phyloP scores from a whole-genome alignment of 148 eudicot species.

The Chenopodium berlandieri region DNA sequence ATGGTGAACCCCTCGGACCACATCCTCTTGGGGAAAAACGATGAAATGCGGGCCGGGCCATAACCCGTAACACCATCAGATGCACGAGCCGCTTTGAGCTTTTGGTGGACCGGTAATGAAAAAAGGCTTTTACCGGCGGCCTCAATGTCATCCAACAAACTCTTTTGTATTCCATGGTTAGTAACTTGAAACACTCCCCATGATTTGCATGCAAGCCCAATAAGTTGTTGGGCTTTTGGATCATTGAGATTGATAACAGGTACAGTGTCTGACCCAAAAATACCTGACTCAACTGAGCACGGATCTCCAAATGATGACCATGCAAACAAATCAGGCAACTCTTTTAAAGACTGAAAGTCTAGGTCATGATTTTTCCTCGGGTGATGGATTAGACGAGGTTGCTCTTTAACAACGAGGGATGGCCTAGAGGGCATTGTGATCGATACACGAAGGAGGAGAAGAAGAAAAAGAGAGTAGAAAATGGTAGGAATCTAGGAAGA shows the following conservation, averaged over 20 bases:
- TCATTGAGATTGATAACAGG: slow-evolving; percentile 54
- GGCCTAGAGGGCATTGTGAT: slow-evolving; percentile 45
- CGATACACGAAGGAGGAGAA: too few relatives aligned
- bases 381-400: not conserved
- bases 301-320: slow-evolving; percentile 37
- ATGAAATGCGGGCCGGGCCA: slow-evolving; percentile 65
- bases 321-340: slow-evolving; percentile 68
- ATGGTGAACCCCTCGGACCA: slow-evolving; percentile 97
- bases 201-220: slow-evolving; percentile 69
- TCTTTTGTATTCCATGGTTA: slow-evolving; percentile 48
- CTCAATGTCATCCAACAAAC: slow-evolving; percentile 46
- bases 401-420: not conserved
- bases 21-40: slow-evolving; percentile 67
- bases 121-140: slow-evolving; percentile 40
- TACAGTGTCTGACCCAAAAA: slow-evolving; percentile 14
- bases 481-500: not conserved
- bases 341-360: slow-evolving; percentile 51
- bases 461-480: too few relatives aligned
- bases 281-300: not conserved
- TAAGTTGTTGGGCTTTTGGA: slow-evolving; percentile 37
- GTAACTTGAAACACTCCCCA: slow-evolving; percentile 79
- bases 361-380: slow-evolving; percentile 11
- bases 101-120: slow-evolving; percentile 58
- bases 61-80: slow-evolving; percentile 59
- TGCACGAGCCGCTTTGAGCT: slow-evolving; percentile 59